phyloP scores from a whole-genome alignment of 768 basidiomycete species.

The Pleurotus tuber-regium region DNA sequence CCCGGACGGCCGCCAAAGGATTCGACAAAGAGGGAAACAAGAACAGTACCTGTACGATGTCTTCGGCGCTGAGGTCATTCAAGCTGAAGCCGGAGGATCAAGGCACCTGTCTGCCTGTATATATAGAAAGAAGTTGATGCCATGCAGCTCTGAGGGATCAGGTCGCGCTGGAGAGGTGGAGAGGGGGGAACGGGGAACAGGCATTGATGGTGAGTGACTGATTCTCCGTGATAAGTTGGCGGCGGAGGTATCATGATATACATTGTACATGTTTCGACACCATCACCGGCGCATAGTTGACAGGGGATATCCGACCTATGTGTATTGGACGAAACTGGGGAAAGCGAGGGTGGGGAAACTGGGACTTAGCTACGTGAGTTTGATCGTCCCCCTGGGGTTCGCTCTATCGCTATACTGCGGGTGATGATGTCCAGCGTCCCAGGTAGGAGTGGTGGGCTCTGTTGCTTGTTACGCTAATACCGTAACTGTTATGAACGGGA shows the following conservation, averaged over 20 bases:
- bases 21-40: not conserved
- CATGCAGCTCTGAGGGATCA: too few species aligned
- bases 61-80: conserved; percentile 1
- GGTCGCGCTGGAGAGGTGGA: not conserved
- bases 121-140: too few species aligned
- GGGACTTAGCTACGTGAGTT: not conserved
- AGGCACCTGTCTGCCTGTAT: not conserved
- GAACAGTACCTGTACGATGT: not conserved
- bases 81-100: conserved; percentile 1
- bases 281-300: not conserved
- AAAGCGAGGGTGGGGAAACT: not conserved
- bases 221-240: not conserved
- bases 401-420: too few species aligned
- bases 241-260: not conserved
- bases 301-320: too few species aligned
- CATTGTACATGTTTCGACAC: not conserved
- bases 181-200: not conserved
- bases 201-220: not conserved
- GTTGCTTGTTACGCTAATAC: too few species aligned
- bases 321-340: too few species aligned
- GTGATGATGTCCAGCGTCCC: too few species aligned
- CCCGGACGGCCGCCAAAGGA: not conserved
- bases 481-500: too few species aligned
- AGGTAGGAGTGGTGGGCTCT: too few species aligned
- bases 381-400: not conserved